phyloP scores from a whole-genome alignment of 2,329 filamentous ascomycete genomes.

The Stemphylium beticola region DNA sequence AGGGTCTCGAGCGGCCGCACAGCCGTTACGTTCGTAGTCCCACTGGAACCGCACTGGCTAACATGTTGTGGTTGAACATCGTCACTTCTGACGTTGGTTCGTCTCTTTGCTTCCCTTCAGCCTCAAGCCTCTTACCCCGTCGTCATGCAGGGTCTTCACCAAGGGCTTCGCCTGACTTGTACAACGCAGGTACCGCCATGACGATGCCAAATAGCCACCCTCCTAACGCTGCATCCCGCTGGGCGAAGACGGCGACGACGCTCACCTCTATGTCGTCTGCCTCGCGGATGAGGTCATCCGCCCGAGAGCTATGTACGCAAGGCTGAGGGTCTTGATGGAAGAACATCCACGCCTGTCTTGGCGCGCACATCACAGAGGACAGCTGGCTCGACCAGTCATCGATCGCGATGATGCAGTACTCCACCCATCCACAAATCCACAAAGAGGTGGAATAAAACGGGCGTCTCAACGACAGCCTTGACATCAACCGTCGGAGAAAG shows the following conservation, averaged over 20 bases:
- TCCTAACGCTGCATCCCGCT: background rate
- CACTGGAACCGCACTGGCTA: conserved; percentile 8
- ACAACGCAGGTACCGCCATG: conserved; percentile 24
- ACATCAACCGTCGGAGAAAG: background rate
- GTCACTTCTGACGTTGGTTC: conserved; percentile 30
- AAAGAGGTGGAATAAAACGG: background rate
- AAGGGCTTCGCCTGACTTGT: conserved; percentile 3
- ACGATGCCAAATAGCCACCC: conserved; percentile 9
- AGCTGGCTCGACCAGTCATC: background rate
- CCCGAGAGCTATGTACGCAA: background rate
- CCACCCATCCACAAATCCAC: background rate
- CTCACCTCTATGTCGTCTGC: background rate
- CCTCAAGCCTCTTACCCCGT: conserved; percentile 20
- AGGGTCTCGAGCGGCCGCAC: conserved; percentile 18
- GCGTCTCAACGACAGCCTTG: background rate
- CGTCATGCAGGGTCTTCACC: conserved; percentile 5
- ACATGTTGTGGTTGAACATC: conserved; percentile 19
- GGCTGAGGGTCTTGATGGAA: no score
- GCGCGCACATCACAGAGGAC: background rate
- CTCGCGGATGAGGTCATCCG: background rate
- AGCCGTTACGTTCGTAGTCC: conserved; percentile 22
- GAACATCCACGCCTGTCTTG: background rate
- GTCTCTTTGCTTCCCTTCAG: conserved; percentile 14
- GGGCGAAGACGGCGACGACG: background rate
- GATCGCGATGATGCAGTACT: background rate